These are phyloP conservation scores for Entrophospora sp. DNA, from an alignment of 192 early-diverging fungal species.

Conservation along the genomic window DNA sequence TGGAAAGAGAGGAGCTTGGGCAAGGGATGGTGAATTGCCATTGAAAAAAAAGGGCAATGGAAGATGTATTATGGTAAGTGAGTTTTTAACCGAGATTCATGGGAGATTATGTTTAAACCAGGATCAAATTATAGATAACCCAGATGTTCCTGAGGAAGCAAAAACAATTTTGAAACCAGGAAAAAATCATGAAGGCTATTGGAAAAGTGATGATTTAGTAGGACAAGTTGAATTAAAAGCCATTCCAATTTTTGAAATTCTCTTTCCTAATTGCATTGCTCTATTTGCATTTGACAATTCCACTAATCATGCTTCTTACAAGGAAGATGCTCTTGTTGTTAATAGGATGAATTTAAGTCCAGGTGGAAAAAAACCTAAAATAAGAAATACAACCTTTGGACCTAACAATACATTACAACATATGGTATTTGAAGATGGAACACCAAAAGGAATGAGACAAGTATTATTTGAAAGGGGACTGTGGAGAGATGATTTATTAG, in stretches of 20 bases:
- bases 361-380: neutral
- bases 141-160: neutral
- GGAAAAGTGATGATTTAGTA: neutral
- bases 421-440: neutral
- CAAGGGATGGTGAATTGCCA: neutral
- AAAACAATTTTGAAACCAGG: neutral
- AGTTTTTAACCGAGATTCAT: neutral
- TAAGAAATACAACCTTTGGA: neutral
- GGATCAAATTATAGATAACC: neutral
- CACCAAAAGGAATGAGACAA: neutral
- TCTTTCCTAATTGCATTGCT: no score
- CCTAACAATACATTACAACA: neutral
- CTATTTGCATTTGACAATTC: no score
- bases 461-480: neutral
- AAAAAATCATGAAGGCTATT: neutral
- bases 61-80: neutral
- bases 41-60: neutral
- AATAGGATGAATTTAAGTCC: constrained; percentile 10
- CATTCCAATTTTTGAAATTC: no score
- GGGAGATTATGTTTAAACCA: neutral
- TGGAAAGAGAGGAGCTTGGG: neutral
- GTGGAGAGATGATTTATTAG: neutral
- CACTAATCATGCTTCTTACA: neutral
- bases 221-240: no score
- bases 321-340: neutral